Evolutionary conservation across 2,329 filamentous ascomycete species (phyloP), one percentile per base, ranked within the genome.

Genomic region (Colletotrichum tamarilloi): DNA sequence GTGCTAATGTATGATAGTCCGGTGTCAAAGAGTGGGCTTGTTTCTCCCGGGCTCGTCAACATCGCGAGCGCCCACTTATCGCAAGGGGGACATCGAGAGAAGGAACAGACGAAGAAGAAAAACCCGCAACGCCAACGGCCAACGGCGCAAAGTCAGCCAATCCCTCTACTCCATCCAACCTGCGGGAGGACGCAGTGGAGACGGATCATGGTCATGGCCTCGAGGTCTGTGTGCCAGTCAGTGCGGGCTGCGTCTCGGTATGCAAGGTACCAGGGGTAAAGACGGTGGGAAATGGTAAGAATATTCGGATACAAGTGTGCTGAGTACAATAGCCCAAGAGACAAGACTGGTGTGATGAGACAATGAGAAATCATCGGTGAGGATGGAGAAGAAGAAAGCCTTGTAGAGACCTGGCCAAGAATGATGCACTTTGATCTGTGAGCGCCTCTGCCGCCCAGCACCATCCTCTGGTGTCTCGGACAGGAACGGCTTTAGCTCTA

Each of bases 231-330:
- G 53, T 64, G 59, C 42, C 66, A 65, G 66, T 64, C 59, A 60
- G 59, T 65, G 70, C 46, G 55, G 49, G 58, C 55, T 68, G 38
- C 65, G 68, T 55, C 62, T 60, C 55, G 28, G 24, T 46, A 69
- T 73, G 70, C 66, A 73, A 69, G 66, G 70, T 60, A 73, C 70
- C 70, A 73, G 70, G 70, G 70, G 70, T 60, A 69, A 56, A 24
- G 16, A 46, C 4, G 38, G n/a, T 24, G 24, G 26, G 32, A 28
- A n/a, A 22, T 14, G 63, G 16, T 30, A 62, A 38, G 24, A 46
- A 16, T 11, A 22, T 30, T 16, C 38, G 38, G 38, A 19, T 19
- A 42, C 38, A 42, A 42, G 14, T 42, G 38, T 42, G 38, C 38
- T 42, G 38, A 6, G 14, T 42, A 1, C 28, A 58, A 56, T 32